Evolutionary conservation across 2,329 filamentous ascomycete species (phyloP), one percentile per base, ranked within the genome.

Genomic region (Xylariaceae sp.): DNA sequence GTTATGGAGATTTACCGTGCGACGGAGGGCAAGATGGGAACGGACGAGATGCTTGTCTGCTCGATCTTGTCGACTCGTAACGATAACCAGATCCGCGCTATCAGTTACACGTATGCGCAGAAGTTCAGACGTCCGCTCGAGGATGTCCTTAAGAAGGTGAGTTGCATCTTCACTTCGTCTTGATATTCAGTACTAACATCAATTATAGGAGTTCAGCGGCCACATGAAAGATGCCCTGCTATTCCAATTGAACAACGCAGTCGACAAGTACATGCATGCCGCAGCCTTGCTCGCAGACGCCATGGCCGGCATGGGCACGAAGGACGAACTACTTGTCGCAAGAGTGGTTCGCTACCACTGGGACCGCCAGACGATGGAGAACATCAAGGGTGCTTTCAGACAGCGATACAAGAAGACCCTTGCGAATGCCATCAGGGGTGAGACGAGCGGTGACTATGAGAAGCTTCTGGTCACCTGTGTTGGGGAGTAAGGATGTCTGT

Each of bases 161-260:
- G 63, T 56, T 13, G 15, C 42, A 42, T 51, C n/a, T 17, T 71
- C 17, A 53, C 5, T 30, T 10, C 0, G 9, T 39, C 4, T 39
- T 39, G 4, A 3, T 39, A 3, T 39, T 13, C 4, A 39, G 37
- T 42, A 13, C 37, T 42, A 4, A 42, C 37, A 9, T 2, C 37
- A 8, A 42, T 39, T 53, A 17, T 61, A 87, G 76, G 86, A 94
- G 69, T 97, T 97, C 75, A 89, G 87, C 0, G 93, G 93, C 0
- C 93, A 97, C 72, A 97, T 97, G 92, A 81, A 92, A 72, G 84
- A 90, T 13, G 91, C 91, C 0, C 81, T 97, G 0, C 76, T 94
- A 30, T 86, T 86, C 71, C 91, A 96, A 73, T 77, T 97, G n/a
- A 82, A 82, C 9, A 80, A 87, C 10, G 93, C 89, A 2, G 77